Evolutionary conservation across 2,329 filamentous ascomycete genomes (phyloP).

Genomic region (Pestalotiopsis sp.): DNA sequence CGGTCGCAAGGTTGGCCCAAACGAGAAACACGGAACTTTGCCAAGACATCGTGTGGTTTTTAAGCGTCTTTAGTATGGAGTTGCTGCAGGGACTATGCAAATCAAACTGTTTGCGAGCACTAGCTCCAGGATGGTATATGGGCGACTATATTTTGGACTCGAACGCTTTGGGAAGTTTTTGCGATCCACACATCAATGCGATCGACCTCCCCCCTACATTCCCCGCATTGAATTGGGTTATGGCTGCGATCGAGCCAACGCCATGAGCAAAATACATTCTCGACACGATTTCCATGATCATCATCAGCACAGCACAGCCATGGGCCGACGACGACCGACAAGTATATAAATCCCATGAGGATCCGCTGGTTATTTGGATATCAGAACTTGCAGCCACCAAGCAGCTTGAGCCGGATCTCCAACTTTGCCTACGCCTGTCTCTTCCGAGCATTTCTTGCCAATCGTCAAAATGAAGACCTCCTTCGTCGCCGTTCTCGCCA

Average conservation of each 20-base stretch:
- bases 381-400: not conserved
- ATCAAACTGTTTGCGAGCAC: not conserved
- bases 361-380: not conserved
- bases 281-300: not conserved
- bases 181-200: not conserved
- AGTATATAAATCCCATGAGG: not conserved
- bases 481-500: constrained; percentile 11
- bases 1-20: not conserved
- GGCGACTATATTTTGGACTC: not conserved
- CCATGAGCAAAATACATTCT: not conserved
- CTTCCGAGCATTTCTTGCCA: not conserved
- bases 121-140: not conserved
- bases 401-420: not conserved
- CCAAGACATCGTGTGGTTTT: not conserved
- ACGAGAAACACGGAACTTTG: not conserved
- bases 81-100: not conserved
- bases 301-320: not conserved
- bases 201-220: not conserved
- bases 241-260: not conserved
- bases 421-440: not conserved
- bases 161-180: not conserved
- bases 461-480: constrained; percentile 14
- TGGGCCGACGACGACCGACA: not conserved
- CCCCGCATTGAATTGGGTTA: not conserved
- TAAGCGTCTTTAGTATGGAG: not conserved